Percentiles rank a stretch among this genome's conserved stretches.
Evolutionary conservation across 257 asterid species (phyloP).

Genomic region (Fraxinus americana): DNA sequence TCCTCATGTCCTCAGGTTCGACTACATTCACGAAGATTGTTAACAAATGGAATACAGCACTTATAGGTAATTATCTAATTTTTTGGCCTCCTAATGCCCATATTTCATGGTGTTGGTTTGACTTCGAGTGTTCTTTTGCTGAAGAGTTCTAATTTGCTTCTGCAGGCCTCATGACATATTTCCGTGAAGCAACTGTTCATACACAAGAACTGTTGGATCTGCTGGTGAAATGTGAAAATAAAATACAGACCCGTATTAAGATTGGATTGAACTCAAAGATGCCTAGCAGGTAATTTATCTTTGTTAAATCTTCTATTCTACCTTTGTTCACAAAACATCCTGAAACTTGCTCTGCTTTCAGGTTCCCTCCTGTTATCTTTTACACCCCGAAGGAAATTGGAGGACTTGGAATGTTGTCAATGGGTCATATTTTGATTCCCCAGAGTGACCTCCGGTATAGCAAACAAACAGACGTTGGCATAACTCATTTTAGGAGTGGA

Average conservation of each 20-base stretch:
- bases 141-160: constrained; percentile 18
- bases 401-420: constrained; percentile 96
- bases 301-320: neutral
- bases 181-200: constrained; percentile 99
- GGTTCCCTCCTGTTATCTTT: constrained; percentile 98
- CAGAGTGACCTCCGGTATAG: constrained; percentile 98
- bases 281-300: constrained; percentile 81
- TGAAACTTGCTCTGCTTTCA: constrained; percentile 30
- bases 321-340: neutral
- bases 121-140: constrained; percentile 25
- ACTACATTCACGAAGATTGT: constrained; percentile 98
- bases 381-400: constrained; percentile 99
- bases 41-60: constrained; percentile 99
- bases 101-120: constrained; percentile 14
- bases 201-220: constrained; percentile 94
- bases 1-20: constrained; percentile 99
- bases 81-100: neutral
- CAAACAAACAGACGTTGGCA: constrained; percentile 96
- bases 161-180: constrained; percentile 96
- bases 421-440: constrained; percentile 99
- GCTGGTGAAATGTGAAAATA: constrained; percentile 93
- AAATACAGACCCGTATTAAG: constrained; percentile 97
- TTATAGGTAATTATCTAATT: constrained; percentile 60
- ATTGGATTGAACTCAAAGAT: constrained; percentile 96
- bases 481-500: constrained; percentile 95